phyloP scores from a whole-genome alignment of 768 basidiomycete species.

The Termitomyces sp. region DNA sequence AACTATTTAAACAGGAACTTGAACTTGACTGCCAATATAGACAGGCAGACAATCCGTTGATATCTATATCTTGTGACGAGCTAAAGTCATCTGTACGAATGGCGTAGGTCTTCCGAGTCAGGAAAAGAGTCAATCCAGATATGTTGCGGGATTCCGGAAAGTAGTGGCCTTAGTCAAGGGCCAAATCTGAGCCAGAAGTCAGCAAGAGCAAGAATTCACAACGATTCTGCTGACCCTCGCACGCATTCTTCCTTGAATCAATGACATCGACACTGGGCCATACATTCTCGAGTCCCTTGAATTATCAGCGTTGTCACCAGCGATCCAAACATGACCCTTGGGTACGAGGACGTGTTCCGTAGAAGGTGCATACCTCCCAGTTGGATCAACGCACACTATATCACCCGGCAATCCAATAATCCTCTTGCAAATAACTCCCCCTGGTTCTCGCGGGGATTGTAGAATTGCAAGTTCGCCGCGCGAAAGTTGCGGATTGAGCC shows the following conservation, averaged over 20 bases:
- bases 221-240: conserved; percentile 50
- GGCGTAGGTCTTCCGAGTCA: neutral
- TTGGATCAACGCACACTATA: conserved; percentile 84
- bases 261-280: conserved; percentile 83
- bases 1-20: neutral
- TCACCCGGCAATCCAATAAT: conserved; percentile 90
- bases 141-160: conserved; percentile 40
- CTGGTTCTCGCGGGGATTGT: conserved; percentile 65
- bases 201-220: neutral
- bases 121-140: conserved; percentile 26
- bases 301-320: conserved; percentile 80
- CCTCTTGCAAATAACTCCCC: conserved; percentile 78
- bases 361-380: conserved; percentile 56
- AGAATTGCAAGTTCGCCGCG: conserved; percentile 80
- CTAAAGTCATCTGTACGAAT: neutral
- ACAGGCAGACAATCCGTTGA: neutral
- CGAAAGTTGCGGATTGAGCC: conserved; percentile 46
- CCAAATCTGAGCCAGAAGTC: conserved; percentile 35
- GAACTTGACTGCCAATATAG: neutral
- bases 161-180: conserved; percentile 33
- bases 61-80: neutral
- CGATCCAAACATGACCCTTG: conserved; percentile 85
- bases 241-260: conserved; percentile 65
- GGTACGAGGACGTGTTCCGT: conserved; percentile 78
- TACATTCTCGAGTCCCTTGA: conserved; percentile 91